Conservation (phyloP, 2,329 filamentous ascomycete genomes). For the Aspergillus sclerotialis region DNA sequence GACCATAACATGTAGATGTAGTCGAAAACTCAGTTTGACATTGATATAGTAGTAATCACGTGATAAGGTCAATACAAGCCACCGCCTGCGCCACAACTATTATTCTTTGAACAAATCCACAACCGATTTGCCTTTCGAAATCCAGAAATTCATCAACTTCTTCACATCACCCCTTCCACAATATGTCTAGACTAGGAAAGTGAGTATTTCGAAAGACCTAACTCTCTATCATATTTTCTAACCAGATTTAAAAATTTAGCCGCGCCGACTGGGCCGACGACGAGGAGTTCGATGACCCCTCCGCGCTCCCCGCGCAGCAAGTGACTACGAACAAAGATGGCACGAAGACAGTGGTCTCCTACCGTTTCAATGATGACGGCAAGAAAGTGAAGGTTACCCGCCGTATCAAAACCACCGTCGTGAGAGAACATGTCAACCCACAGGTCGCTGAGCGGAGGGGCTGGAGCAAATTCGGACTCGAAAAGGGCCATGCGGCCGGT, state of each 20-base stretch:
- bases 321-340: conserved; percentile 97
- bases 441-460: conserved; percentile 89
- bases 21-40: not conserved
- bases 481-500: conserved; percentile 75
- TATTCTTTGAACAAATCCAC: conserved; percentile 34
- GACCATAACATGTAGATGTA: too few relatives aligned
- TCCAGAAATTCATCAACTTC: conserved; percentile 32
- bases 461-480: conserved; percentile 88
- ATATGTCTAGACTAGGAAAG: conserved; percentile 43
- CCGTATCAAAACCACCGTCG: conserved; percentile 83
- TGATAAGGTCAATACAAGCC: conserved; percentile 24
- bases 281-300: conserved; percentile 75
- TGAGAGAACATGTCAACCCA: conserved; percentile 92
- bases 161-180: conserved; percentile 21
- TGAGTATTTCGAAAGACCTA: conserved; percentile 25
- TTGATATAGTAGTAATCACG: conserved; percentile 11
- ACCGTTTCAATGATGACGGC: conserved; percentile 82
- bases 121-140: conserved; percentile 35
- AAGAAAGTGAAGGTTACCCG: conserved; percentile 97
- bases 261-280: conserved; percentile 93
- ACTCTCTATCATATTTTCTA: not conserved
- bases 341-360: conserved; percentile 90
- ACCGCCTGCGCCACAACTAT: conserved; percentile 28
- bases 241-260: conserved; percentile 28
- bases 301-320: conserved; percentile 75